Evolutionary conservation across 192 early-diverging fungal species (phyloP).

Genomic region (Coemansia erecta): DNA sequence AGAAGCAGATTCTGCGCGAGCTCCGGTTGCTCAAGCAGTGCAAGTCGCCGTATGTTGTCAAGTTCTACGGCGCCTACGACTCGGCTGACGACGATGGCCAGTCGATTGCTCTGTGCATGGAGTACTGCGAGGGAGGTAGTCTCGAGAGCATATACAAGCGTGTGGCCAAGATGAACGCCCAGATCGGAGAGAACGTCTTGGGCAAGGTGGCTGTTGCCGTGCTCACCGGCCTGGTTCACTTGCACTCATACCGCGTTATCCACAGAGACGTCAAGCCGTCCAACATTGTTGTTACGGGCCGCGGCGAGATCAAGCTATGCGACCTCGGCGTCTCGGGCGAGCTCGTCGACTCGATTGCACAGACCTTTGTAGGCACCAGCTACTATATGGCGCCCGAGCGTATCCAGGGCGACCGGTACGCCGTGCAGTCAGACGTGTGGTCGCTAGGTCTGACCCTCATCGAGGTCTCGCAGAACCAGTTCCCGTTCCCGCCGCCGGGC

Average conservation of each 20-base stretch:
- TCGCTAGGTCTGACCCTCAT: slow-evolving; percentile 89
- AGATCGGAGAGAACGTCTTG: slow-evolving; percentile 85
- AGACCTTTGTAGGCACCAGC: slow-evolving; percentile 96
- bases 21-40: slow-evolving; percentile 86
- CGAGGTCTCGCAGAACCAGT: slow-evolving; percentile 88
- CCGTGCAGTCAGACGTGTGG: slow-evolving; percentile 96
- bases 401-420: slow-evolving; percentile 86
- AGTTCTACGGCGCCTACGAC: slow-evolving; percentile 90
- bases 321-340: slow-evolving; percentile 97
- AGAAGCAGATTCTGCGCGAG: slow-evolving; percentile 87
- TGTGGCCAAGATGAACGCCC: slow-evolving; percentile 61
- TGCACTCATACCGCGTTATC: slow-evolving; percentile 83
- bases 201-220: slow-evolving; percentile 88
- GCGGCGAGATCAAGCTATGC: slow-evolving; percentile 92
- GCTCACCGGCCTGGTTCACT: slow-evolving; percentile 86
- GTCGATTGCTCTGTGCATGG: slow-evolving; percentile 92
- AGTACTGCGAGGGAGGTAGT: slow-evolving; percentile 92
- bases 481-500: slow-evolving; percentile 87
- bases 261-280: slow-evolving; percentile 99
- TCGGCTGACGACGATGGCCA: slow-evolving; percentile 71
- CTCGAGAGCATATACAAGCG: slow-evolving; percentile 89
- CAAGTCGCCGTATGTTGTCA: slow-evolving; percentile 89
- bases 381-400: slow-evolving; percentile 98
- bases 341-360: slow-evolving; percentile 81
- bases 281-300: slow-evolving; percentile 88